Base-by-base conservation (phyloP, 2,329 filamentous ascomycete species). In the Colletotrichum tabaci region DNA sequence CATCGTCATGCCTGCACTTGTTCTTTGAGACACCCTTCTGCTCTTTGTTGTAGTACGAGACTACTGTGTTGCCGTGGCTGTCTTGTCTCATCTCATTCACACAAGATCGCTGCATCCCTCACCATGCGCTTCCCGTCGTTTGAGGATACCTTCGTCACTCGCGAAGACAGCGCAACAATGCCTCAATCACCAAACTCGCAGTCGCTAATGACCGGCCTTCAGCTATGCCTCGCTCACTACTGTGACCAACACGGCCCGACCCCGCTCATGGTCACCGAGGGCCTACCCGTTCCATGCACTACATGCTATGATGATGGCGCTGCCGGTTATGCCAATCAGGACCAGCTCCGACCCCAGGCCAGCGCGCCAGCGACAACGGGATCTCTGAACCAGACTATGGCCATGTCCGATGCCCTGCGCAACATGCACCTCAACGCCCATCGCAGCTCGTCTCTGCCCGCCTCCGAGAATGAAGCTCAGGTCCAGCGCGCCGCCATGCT, bases 221-320 rank as follows among this genome's bases (percentile, higher is more conserved):
- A 92, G 90, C 83, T 92, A 78, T 92, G 90, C 79, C 86, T 93
- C 76, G 91, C 91, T 77, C 90, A 92, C 80, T 92, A 92, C 79
- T 93, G 91, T 85, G 91, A 93, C 80, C 85, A 89, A 74, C 91
- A 93, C 82, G 91, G 91, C 73, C 91, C 91, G 60, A 92, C 90
- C 57, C 90, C 90, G 61, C 81, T 93, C 70, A 91, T 93, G 88
- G 90, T 92, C 77, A 93, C 91, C 46, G 90, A 93, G 79, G 90
- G 90, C 60, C 81, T 91, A 16, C 88, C 89, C 2, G 87, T 89
- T 15, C 85, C 88, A 58, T 93, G 91, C 77, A 83, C 84, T 68
- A 84, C 86, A 75, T 93, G 91, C 78, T 88, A 85, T 77, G 88
- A 91, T 73, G 75, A 80, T 21, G 83, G 84, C 26, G 74, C 73